Conservation (phyloP, 176 grass and related monocot species). For the Eragrostis nindensis region DNA sequence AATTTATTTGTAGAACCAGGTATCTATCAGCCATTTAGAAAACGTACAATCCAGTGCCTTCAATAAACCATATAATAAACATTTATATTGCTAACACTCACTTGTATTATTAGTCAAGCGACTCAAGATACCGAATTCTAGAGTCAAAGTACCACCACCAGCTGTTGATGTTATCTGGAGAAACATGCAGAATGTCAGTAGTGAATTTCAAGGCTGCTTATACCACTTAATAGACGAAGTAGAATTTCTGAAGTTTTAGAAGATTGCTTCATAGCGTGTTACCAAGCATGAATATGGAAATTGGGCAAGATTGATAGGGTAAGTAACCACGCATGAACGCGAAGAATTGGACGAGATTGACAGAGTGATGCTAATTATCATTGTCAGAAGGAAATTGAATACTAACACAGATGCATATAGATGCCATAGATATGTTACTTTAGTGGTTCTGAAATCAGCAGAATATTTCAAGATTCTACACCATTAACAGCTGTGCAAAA, state of each 20-base stretch:
- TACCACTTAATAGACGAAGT: conserved; percentile 14
- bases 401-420: background rate
- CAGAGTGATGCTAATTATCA: background rate
- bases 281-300: conserved; percentile 10
- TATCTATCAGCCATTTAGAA: background rate
- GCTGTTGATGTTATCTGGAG: conserved; percentile 96
- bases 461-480: conserved; percentile 11
- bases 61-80: conserved; percentile 10
- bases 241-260: conserved; percentile 34
- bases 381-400: conserved; percentile 8
- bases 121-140: conserved; percentile 93
- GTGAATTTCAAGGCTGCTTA: conserved; percentile 4
- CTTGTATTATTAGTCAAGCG: conserved; percentile 85
- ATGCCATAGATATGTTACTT: background rate
- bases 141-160: conserved; percentile 91
- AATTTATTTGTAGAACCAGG: background rate
- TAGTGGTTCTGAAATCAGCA: conserved; percentile 7
- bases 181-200: conserved; percentile 42
- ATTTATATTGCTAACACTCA: conserved; percentile 42
- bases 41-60: background rate
- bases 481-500: conserved; percentile 1
- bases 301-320: background rate
- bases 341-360: background rate
- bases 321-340: conserved; percentile 5
- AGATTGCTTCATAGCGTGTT: conserved; percentile 6